Evolutionary conservation across 2,329 filamentous ascomycete genomes (phyloP).

Genomic region (Curvularia sp.): DNA sequence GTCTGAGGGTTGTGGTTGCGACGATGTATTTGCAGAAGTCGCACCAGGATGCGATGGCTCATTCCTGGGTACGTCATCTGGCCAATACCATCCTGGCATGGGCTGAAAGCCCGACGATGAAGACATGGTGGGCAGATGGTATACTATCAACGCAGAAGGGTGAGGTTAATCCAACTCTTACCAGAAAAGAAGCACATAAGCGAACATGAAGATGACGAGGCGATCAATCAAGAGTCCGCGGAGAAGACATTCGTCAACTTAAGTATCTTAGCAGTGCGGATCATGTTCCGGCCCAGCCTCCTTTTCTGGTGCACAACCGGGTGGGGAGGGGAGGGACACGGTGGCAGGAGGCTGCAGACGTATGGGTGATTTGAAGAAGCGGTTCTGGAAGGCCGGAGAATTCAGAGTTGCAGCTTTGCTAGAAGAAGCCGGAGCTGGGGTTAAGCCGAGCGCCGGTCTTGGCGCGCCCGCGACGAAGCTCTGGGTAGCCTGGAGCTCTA

Average conservation of each 20-base stretch:
- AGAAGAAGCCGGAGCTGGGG: constrained; percentile 18
- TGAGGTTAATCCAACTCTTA: constrained; percentile 35
- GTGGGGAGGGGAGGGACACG: constrained; percentile 41
- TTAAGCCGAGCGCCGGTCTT: constrained; percentile 28
- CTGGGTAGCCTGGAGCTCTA: constrained; percentile 47
- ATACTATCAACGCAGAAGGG: constrained; percentile 7
- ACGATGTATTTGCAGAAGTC: constrained; percentile 25
- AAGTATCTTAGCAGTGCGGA: constrained; percentile 29
- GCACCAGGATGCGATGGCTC: constrained; percentile 23
- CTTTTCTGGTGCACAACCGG: constrained; percentile 24
- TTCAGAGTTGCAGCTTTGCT: constrained; percentile 15
- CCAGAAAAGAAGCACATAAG: constrained; percentile 28
- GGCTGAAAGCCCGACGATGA: constrained; percentile 51
- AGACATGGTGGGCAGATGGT: constrained; percentile 46
- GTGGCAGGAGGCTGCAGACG: constrained; percentile 34
- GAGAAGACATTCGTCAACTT: constrained; percentile 31
- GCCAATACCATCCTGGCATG: constrained; percentile 57
- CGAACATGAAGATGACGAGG: constrained; percentile 26
- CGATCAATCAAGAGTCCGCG: constrained; percentile 31
- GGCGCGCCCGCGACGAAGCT: constrained; percentile 26
- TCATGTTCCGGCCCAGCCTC: constrained; percentile 30
- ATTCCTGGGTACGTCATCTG: constrained; percentile 53
- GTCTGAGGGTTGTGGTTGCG: constrained; percentile 22
- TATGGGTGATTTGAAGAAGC: constrained; percentile 21
- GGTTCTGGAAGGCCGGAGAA: constrained; percentile 28